A percentile compares a stretch with the other conserved stretches of the same genome.
phyloP scores from a whole-genome alignment of 345 rosid genomes.

The Rhodomyrtus tomentosa region DNA sequence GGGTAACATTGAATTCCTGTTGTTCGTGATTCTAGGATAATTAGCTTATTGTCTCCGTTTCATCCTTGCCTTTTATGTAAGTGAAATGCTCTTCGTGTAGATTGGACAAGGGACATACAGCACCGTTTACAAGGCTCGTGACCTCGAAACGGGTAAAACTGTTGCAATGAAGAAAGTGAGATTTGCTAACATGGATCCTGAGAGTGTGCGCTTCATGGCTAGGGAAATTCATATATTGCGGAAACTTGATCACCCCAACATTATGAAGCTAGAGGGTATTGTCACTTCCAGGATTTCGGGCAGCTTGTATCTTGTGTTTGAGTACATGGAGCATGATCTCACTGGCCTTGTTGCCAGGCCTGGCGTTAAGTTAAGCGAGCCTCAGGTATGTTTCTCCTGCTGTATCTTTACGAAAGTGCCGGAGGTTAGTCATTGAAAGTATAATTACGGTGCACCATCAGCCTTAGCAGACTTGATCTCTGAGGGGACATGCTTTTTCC shows the following conservation, averaged over 20 bases:
- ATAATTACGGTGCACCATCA: not conserved
- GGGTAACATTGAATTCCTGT: not conserved
- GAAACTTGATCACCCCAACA: slow-evolving; percentile 76
- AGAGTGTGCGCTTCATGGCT: slow-evolving; percentile 90
- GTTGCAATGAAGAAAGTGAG: slow-evolving; percentile 96
- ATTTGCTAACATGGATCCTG: slow-evolving; percentile 81
- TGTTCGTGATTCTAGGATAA: not conserved
- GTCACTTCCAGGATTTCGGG: slow-evolving; percentile 73
- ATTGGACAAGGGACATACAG: slow-evolving; percentile 98
- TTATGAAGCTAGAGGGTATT: slow-evolving; percentile 76
- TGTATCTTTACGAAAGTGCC: not conserved
- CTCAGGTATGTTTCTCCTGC: slow-evolving; percentile 36
- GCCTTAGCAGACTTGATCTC: not conserved
- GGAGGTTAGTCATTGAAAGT: not conserved
- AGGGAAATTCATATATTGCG: slow-evolving; percentile 77
- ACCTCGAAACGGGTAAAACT: slow-evolving; percentile 54
- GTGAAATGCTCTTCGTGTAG: slow-evolving; percentile 22
- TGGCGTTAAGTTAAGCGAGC: slow-evolving; percentile 66
- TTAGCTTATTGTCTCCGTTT: not conserved
- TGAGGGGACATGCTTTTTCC: not conserved
- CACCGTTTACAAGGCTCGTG: slow-evolving; percentile 64
- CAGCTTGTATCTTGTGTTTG: slow-evolving; percentile 77
- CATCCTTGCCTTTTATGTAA: not conserved
- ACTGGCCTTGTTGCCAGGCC: slow-evolving; percentile 73
- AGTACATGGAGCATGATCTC: slow-evolving; percentile 95